Base-by-base conservation (phyloP, 2,329 filamentous ascomycete species). In the Exophiala spinifera region DNA sequence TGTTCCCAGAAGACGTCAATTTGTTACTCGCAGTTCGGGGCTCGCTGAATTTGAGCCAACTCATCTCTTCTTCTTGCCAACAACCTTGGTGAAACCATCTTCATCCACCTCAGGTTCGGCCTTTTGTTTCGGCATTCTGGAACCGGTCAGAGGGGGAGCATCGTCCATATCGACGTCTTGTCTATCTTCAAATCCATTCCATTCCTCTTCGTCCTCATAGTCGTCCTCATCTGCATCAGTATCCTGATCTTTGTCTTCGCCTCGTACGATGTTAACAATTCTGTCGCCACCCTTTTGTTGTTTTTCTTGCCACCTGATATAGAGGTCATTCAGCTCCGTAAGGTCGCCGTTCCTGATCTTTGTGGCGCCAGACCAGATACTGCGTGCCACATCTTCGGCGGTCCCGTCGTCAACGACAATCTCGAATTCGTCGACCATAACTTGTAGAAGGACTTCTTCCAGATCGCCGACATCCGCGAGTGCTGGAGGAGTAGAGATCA, bases 341-440 rank as follows among this genome's bases (percentile, higher is more conserved):
- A 37, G 19, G 40, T 63, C 62, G 7, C 62, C 62, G n/a, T 36
- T 48, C 13, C 37, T 39, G 21, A 64, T 85, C 84, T 67, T 88
- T 80, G 55, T 77, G 76, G 64, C 84, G 79, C 60, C 92, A 74
- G 49, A 79, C 77, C 69, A 95, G 55, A 97, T 88, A 64, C 85
- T 79, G 55, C 78, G 76, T 8, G 91, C 91, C 5, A 95, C 82
- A 52, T 86, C 81, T 49, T 81, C 84, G 31, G 85, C 88, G 45
- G 86, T 92, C 64, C 91, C 91, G 70, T 99, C 94, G 66, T 97
- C 94, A 23, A 96, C 83, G 53, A 89, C 86, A 51, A 94, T 87
- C 66, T 96, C 91, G 67, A 97, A 99, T 72, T 99, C 94, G 74
- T 97, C 94, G 59, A 88, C 81, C 87, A 97, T 94, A 57, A 96